These are phyloP conservation scores for Macrotyloma uniflorum DNA, from an alignment of 306 rosid species.

Conservation along the genomic window DNA sequence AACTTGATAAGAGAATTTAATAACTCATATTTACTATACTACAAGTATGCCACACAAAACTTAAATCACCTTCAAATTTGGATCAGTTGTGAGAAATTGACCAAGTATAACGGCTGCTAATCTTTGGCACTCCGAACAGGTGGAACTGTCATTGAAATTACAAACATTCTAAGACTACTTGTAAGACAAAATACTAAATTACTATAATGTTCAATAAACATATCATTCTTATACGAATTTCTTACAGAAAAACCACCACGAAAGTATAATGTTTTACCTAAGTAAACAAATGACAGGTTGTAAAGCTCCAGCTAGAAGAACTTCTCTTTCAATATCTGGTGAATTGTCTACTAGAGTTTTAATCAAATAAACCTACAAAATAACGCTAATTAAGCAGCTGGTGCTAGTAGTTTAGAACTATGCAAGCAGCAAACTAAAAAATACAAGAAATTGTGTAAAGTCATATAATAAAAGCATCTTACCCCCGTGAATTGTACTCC, in stretches of 20 bases:
- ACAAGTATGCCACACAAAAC: conserved; percentile 19
- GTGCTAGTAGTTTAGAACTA: no score
- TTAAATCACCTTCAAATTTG: conserved; percentile 65
- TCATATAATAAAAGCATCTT: no score
- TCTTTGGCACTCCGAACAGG: conserved; percentile 54
- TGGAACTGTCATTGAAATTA: conserved; percentile 47
- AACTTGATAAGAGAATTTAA: neutral
- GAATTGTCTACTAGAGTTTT: neutral
- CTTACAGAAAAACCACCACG: neutral
- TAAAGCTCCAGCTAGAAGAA: neutral
- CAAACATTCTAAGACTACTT: neutral
- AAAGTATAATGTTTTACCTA: neutral
- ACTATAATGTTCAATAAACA: neutral
- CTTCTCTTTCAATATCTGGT: neutral
- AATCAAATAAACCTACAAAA: no score
- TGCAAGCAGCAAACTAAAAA: no score
- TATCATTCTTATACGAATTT: neutral
- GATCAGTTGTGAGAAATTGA: conserved; percentile 64
- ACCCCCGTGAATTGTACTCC: no score
- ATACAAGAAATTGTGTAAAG: no score
- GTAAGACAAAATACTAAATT: neutral
- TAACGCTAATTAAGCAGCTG: no score
- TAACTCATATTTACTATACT: neutral
- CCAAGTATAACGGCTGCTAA: conserved; percentile 69
- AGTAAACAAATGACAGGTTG: neutral